Evolutionary conservation across 768 basidiomycete species (phyloP).

Genomic region (Gelatoporia subvermispora): DNA sequence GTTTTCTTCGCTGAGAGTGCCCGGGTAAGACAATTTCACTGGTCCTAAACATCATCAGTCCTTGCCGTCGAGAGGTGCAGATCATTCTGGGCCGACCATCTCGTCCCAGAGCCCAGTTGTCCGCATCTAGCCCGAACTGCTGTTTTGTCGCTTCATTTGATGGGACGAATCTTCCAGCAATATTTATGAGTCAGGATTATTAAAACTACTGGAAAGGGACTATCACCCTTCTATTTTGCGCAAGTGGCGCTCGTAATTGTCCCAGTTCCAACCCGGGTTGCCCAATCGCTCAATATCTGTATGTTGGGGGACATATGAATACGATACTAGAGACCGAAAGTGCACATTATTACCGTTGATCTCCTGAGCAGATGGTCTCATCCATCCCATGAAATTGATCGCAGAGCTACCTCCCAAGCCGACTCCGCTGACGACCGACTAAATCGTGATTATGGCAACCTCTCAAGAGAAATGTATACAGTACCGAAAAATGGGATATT

Average conservation of each 20-base stretch:
- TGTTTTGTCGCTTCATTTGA: no score
- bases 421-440: no score
- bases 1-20: conserved; percentile 10
- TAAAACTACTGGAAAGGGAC: no score
- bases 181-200: no score
- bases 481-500: conserved; percentile 1
- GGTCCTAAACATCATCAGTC: conserved; percentile 10
- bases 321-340: neutral
- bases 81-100: no score
- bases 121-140: no score
- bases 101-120: no score
- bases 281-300: conserved; percentile 5
- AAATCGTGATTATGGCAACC: neutral
- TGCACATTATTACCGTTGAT: neutral
- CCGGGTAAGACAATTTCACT: conserved; percentile 12
- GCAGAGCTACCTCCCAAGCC: neutral
- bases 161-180: no score
- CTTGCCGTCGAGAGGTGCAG: no score
- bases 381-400: neutral
- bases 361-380: neutral
- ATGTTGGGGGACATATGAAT: neutral
- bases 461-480: no score
- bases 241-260: neutral
- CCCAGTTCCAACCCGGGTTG: conserved; percentile 10
- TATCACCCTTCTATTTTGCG: conserved; percentile 12